These are phyloP conservation scores for Staphylotrichum longicolle DNA, from an alignment of 495 filamentous ascomycete genomes.

Conservation along the genomic window DNA sequence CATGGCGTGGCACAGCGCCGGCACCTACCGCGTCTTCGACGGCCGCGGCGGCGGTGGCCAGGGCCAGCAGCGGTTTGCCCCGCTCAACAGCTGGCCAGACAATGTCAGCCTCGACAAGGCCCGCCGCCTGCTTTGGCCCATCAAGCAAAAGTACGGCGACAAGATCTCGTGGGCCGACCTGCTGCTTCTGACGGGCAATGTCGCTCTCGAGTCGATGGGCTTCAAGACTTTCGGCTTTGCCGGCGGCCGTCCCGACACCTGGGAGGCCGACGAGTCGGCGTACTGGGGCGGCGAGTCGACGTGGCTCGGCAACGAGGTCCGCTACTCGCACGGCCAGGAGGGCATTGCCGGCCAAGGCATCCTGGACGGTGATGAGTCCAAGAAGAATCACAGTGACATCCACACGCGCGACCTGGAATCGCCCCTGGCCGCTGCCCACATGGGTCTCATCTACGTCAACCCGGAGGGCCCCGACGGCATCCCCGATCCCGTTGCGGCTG, in stretches of 20 bases:
- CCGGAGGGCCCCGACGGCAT: slow-evolving; percentile 70
- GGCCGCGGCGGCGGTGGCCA: slow-evolving; percentile 69
- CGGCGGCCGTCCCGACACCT: slow-evolving; percentile 65
- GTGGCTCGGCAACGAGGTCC: slow-evolving; percentile 67
- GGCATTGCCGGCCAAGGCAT: slow-evolving; percentile 46
- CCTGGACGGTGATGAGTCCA: slow-evolving; percentile 47
- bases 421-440: slow-evolving; percentile 63
- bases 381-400: slow-evolving; percentile 50
- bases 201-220: slow-evolving; percentile 72
- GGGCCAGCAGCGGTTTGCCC: slow-evolving; percentile 72
- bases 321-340: slow-evolving; percentile 53
- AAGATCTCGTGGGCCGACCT: slow-evolving; percentile 78
- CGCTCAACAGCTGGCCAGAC: slow-evolving; percentile 78
- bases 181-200: slow-evolving; percentile 66
- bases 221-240: slow-evolving; percentile 70
- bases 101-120: slow-evolving; percentile 75
- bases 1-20: slow-evolving; percentile 75
- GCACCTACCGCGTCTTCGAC: slow-evolving; percentile 69
- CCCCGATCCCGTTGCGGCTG: slow-evolving; percentile 65
- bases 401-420: slow-evolving; percentile 60
- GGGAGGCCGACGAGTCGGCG: slow-evolving; percentile 67
- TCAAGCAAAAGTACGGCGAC: slow-evolving; percentile 78
- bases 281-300: slow-evolving; percentile 74
- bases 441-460: slow-evolving; percentile 77
- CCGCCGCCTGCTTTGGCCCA: slow-evolving; percentile 71